These are phyloP conservation scores for Luffa aegyptiaca DNA, from an alignment of 306 rosid genomes.

Conservation along the genomic window DNA sequence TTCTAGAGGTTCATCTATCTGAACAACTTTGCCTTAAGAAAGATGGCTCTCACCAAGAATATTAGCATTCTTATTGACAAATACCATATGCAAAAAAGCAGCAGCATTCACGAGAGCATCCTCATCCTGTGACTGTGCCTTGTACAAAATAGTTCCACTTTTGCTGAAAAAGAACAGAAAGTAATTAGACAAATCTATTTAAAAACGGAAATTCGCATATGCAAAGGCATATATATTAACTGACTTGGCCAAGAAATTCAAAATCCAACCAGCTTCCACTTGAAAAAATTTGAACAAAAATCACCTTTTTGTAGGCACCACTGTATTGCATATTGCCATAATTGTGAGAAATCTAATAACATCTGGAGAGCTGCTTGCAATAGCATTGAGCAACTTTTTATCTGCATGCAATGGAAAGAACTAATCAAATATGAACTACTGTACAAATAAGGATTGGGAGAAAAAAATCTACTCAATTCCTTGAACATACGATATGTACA, in stretches of 20 bases:
- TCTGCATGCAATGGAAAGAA: conserved; percentile 39
- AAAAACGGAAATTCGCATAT: background rate
- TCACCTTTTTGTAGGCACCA: conserved; percentile 72
- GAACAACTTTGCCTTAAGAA: conserved; percentile 12
- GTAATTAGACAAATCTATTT: conserved; percentile 13
- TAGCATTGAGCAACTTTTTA: conserved; percentile 58
- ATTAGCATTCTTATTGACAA: conserved; percentile 56
- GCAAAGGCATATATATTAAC: background rate
- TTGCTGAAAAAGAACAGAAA: conserved; percentile 44
- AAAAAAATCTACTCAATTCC: background rate
- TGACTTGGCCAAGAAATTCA: background rate
- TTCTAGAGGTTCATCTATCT: conserved; percentile 17
- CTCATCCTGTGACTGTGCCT: conserved; percentile 99
- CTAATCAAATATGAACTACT: conserved; percentile 19
- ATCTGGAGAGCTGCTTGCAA: conserved; percentile 65
- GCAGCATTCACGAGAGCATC: conserved; percentile 98
- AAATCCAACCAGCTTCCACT: conserved; percentile 9
- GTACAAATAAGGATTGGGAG: background rate
- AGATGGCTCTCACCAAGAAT: conserved; percentile 45
- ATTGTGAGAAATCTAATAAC: conserved; percentile 63
- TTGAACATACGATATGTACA: background rate
- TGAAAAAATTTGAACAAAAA: background rate
- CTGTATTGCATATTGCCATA: conserved; percentile 97
- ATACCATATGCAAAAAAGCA: conserved; percentile 75
- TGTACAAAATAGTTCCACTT: conserved; percentile 73